Conservation (phyloP, 352 stramenopile species). For the Lagenidium giganteum region DNA sequence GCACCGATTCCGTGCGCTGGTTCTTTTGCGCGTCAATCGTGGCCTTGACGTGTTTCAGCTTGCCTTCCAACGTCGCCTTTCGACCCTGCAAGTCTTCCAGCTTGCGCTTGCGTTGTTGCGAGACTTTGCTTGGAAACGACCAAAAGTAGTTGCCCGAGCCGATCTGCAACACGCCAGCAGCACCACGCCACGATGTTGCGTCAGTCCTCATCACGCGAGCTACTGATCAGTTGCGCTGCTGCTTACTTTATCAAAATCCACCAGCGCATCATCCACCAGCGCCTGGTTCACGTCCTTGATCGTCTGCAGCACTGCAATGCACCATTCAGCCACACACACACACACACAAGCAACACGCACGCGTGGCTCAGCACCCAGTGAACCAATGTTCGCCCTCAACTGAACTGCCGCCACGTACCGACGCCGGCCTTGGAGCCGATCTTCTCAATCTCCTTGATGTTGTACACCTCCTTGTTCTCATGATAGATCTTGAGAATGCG, state of each 20-base stretch:
- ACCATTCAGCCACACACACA: too few species aligned
- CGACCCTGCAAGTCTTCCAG: slow-evolving; percentile 58
- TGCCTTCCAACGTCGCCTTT: slow-evolving; percentile 25
- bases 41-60: slow-evolving; percentile 43
- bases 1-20: slow-evolving; percentile 54
- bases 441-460: slow-evolving; percentile 87
- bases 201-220: too few species aligned
- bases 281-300: slow-evolving; percentile 88
- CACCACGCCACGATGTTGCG: neutral
- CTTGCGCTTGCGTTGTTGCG: slow-evolving; percentile 75
- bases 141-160: slow-evolving; percentile 87
- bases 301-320: slow-evolving; percentile 77
- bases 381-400: neutral
- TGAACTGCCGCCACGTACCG: slow-evolving; percentile 25
- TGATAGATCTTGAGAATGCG: slow-evolving; percentile 85
- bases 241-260: slow-evolving; percentile 81
- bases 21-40: slow-evolving; percentile 42
- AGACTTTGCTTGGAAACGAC: slow-evolving; percentile 83
- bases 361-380: neutral
- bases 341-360: slow-evolving; percentile 1
- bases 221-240: neutral
- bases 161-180: slow-evolving; percentile 30
- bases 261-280: slow-evolving; percentile 73
- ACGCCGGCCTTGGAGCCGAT: slow-evolving; percentile 78
- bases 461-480: slow-evolving; percentile 80